These are phyloP conservation scores for Alternaria sp. DNA, from an alignment of 2,329 filamentous ascomycete genomes.

Conservation along the genomic window DNA sequence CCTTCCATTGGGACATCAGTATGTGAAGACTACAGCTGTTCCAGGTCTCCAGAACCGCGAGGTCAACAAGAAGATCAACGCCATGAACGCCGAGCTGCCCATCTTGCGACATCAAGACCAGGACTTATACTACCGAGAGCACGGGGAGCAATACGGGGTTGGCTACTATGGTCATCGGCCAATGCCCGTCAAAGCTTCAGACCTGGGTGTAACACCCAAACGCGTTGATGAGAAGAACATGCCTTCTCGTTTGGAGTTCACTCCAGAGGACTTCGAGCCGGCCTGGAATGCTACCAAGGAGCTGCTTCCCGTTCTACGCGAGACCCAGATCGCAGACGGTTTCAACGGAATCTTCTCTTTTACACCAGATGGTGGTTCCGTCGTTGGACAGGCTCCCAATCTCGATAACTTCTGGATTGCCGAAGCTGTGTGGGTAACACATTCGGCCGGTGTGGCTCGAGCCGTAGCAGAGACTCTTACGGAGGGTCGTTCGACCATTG, in stretches of 20 bases:
- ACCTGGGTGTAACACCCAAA: constrained; percentile 62
- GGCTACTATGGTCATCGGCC: constrained; percentile 71
- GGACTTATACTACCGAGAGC: constrained; percentile 71
- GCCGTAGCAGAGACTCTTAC: constrained; percentile 68
- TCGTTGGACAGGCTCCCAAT: constrained; percentile 66
- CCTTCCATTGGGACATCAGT: constrained; percentile 69
- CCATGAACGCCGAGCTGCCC: constrained; percentile 61
- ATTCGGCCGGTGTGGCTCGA: constrained; percentile 69
- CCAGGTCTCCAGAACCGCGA: constrained; percentile 56
- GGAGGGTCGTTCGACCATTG: constrained; percentile 63
- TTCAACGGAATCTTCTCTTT: constrained; percentile 74
- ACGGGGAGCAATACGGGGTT: constrained; percentile 69
- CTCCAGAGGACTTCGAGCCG: constrained; percentile 66
- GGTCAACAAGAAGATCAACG: constrained; percentile 54
- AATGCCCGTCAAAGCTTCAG: constrained; percentile 66
- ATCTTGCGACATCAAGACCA: constrained; percentile 70
- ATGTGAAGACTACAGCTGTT: constrained; percentile 67
- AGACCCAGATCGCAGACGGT: constrained; percentile 64
- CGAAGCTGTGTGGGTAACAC: constrained; percentile 72
- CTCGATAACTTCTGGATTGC: constrained; percentile 70
- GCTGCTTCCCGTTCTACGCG: constrained; percentile 62
- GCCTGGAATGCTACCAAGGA: constrained; percentile 67
- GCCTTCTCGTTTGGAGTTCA: constrained; percentile 70
- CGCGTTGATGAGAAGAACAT: constrained; percentile 67
- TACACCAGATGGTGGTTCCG: constrained; percentile 68